Conservation (phyloP, 2,329 filamentous ascomycete genomes). For the Phyllachora maydis region DNA sequence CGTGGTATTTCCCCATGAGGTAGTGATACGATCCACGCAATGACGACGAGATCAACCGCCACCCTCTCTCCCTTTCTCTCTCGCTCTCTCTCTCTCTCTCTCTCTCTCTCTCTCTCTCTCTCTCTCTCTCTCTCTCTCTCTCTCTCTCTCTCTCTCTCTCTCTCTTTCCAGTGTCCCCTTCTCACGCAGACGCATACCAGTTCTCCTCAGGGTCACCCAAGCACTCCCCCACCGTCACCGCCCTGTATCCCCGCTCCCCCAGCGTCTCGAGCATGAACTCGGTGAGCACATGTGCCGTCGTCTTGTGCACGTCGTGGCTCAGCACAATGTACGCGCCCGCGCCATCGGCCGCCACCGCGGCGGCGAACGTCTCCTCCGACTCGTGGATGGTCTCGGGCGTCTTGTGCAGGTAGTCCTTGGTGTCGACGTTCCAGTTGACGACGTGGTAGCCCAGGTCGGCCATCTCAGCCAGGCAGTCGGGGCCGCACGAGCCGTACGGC, state of each 20-base stretch:
- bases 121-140: too few species aligned
- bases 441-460: constrained; percentile 18
- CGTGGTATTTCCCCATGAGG: too few species aligned
- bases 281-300: constrained; percentile 12
- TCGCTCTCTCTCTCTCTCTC: too few species aligned
- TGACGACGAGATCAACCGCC: too few species aligned
- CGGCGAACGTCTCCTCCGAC: constrained; percentile 19
- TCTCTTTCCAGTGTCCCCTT: too few species aligned
- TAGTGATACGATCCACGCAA: too few species aligned
- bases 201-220: constrained; percentile 25
- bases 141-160: too few species aligned
- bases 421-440: constrained; percentile 26
- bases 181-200: too few species aligned
- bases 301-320: constrained; percentile 17
- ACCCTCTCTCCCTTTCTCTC: too few species aligned
- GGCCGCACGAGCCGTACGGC: constrained; percentile 9
- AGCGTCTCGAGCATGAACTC: constrained; percentile 20
- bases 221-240: constrained; percentile 35
- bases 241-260: constrained; percentile 17
- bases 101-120: too few species aligned
- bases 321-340: constrained; percentile 20
- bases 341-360: constrained; percentile 10
- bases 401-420: constrained; percentile 24
- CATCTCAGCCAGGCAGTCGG: constrained; percentile 5
- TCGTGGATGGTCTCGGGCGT: constrained; percentile 16